Percentiles rank a stretch among this genome's conserved stretches.
Conservation (phyloP, 2,329 filamentous ascomycete species). For the Zymoseptoria crescenta region DNA sequence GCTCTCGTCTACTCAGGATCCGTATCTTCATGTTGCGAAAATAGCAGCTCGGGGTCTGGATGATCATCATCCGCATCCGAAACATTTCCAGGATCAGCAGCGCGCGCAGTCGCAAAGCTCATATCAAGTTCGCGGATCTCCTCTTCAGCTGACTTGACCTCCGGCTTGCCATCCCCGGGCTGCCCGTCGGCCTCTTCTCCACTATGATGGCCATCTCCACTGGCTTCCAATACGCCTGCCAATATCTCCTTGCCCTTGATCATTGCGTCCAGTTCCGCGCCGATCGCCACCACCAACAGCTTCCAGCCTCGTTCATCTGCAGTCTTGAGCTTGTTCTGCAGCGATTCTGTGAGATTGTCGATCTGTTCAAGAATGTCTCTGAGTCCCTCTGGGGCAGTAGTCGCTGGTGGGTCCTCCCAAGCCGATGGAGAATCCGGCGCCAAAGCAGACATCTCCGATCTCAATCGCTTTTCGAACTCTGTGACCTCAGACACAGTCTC, state of each 20-base stretch:
- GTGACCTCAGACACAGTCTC: constrained; percentile 52
- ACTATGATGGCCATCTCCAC: constrained; percentile 3
- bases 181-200: constrained; percentile 4
- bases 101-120: constrained; percentile 26
- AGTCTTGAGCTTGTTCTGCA: constrained; percentile 48
- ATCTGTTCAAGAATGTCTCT: constrained; percentile 46
- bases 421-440: constrained; percentile 18
- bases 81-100: constrained; percentile 11
- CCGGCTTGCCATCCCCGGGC: constrained; percentile 8
- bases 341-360: constrained; percentile 45
- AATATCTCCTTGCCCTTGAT: constrained; percentile 53
- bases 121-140: constrained; percentile 26
- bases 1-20: constrained; percentile 10
- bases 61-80: constrained; percentile 36
- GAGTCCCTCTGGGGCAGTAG: constrained; percentile 18
- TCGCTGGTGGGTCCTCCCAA: constrained; percentile 22
- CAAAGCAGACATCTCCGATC: constrained; percentile 44
- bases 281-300: constrained; percentile 65
- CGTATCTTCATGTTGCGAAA: constrained; percentile 37
- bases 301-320: constrained; percentile 63
- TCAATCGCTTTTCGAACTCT: constrained; percentile 57
- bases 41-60: constrained; percentile 43
- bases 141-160: constrained; percentile 11
- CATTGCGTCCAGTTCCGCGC: constrained; percentile 64
- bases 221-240: constrained; percentile 28